Evolutionary conservation across 148 eudicot species (phyloP).

Genomic region (Euryodendron excelsum): DNA sequence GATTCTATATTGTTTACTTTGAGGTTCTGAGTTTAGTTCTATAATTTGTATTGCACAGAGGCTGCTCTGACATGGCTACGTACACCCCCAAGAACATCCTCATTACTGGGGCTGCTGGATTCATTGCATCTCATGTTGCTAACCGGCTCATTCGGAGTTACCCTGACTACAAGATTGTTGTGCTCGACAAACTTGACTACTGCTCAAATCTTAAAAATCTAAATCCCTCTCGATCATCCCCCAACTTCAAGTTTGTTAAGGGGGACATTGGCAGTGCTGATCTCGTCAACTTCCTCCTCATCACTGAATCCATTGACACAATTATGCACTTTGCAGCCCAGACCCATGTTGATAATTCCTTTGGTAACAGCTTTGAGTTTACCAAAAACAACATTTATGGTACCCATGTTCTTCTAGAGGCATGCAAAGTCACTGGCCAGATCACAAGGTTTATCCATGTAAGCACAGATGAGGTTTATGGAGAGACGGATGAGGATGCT

Average conservation of each 20-base stretch:
- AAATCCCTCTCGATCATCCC: conserved; percentile 51
- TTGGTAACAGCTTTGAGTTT: conserved; percentile 67
- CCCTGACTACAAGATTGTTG: conserved; percentile 65
- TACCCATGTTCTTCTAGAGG: conserved; percentile 60
- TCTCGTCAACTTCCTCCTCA: conserved; percentile 62
- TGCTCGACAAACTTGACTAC: conserved; percentile 71
- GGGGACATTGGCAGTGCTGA: conserved; percentile 71
- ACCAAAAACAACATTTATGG: conserved; percentile 69
- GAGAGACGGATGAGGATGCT: conserved; percentile 75
- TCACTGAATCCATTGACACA: conserved; percentile 64
- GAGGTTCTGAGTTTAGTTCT: conserved; percentile 12
- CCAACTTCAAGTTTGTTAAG: conserved; percentile 65
- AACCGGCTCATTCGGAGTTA: conserved; percentile 52
- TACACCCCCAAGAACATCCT: conserved; percentile 60
- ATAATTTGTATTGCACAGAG: conserved; percentile 17
- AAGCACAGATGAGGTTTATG: conserved; percentile 67
- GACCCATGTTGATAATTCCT: conserved; percentile 63
- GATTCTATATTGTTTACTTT: neutral
- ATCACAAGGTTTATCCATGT: conserved; percentile 64
- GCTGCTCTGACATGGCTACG: conserved; percentile 28
- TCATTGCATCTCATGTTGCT: conserved; percentile 66
- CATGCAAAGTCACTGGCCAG: conserved; percentile 68
- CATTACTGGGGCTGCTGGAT: conserved; percentile 68
- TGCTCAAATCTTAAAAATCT: conserved; percentile 66
- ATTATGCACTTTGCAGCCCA: conserved; percentile 74